phyloP scores from a whole-genome alignment of 2,329 filamentous ascomycete species.

The Cordyceps militaris region DNA sequence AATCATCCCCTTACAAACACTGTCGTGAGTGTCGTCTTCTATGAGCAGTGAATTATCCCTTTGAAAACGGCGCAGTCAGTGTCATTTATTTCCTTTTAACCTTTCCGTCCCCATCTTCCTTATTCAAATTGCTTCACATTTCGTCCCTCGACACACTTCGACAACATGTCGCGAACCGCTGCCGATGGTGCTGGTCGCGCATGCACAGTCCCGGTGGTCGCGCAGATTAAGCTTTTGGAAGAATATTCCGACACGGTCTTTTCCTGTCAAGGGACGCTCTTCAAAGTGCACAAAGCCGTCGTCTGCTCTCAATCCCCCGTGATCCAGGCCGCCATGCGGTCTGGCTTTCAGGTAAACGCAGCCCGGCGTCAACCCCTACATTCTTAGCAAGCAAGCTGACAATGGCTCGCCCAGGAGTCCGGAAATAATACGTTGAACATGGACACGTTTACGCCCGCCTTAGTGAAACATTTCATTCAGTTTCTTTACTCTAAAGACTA shows the following conservation, averaged over 20 bases:
- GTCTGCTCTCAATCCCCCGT: neutral
- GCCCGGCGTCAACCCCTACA: neutral
- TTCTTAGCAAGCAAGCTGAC: neutral
- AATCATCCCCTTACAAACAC: too few relatives aligned
- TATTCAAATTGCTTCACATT: too few relatives aligned
- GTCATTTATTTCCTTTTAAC: too few relatives aligned
- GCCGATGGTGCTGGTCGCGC: too few relatives aligned
- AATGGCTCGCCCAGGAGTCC: neutral
- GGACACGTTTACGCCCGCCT: neutral
- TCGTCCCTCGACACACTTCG: too few relatives aligned
- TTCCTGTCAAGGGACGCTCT: neutral
- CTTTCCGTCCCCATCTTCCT: too few relatives aligned
- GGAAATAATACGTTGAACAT: neutral
- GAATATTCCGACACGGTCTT: neutral
- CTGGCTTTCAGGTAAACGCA: neutral
- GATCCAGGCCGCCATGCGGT: neutral
- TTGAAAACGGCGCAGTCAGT: too few relatives aligned
- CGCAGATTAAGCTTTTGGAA: neutral
- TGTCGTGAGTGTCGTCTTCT: too few relatives aligned
- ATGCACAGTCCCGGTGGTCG: neutral
- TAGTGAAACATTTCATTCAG: neutral
- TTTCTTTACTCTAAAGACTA: neutral
- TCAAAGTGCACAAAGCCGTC: slow-evolving; percentile 12
- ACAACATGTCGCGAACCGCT: too few relatives aligned
- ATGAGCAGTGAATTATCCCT: too few relatives aligned